Evolutionary conservation across 768 basidiomycete species (phyloP), one percentile per base, ranked within the genome.

Genomic region (Boletus rubescentipes): DNA sequence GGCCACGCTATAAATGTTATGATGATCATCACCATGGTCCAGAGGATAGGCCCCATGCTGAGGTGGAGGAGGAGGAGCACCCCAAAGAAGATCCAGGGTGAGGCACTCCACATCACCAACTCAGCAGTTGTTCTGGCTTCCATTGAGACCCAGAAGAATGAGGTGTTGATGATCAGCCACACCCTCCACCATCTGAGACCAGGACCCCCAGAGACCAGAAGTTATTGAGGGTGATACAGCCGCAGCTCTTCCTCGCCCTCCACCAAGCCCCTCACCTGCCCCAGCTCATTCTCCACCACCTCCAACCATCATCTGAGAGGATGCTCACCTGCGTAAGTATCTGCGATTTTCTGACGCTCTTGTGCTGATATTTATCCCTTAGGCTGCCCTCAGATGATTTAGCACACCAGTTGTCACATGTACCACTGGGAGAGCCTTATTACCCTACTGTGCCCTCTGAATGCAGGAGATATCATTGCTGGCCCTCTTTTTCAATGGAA

Each of bases 301-400:
- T 11, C 69, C 69, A 23, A 70, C 69, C 9, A 63, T 70, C 26
- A 71, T 70, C 20, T 64, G 67, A 50, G 35, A 72, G 34, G 68
- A 62, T 15, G 56, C 30, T 40, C 56, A 20, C 21, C 40, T 53
- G 39, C 56, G 68, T 70, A 57, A 2, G 66, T 55, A 4, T 35
- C 5, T 39, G 10, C 23, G 5, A 21, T 44, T 48, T 46, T 15
- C 7, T 26, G 2, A 31, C 42, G 15, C 4, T 37, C 11, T 40
- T 6, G 32, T 39, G 23, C 36, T 67, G 29, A 69, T n/a, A 2
- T 16, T 26, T 18, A n/a, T 49, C 41, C 40, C 16, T 14, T 32
- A 72, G 70, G 51, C 32, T 60, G 44, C 9, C 55, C 12, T 39
- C 49, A 18, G 58, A 58, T 39, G 46, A 47, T 21, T 39, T 53